A percentile compares a stretch with the other conserved stretches of the same genome.
Conservation (phyloP, 371 early-diverging fungal species). For the Syncephalastrum monosporum region DNA sequence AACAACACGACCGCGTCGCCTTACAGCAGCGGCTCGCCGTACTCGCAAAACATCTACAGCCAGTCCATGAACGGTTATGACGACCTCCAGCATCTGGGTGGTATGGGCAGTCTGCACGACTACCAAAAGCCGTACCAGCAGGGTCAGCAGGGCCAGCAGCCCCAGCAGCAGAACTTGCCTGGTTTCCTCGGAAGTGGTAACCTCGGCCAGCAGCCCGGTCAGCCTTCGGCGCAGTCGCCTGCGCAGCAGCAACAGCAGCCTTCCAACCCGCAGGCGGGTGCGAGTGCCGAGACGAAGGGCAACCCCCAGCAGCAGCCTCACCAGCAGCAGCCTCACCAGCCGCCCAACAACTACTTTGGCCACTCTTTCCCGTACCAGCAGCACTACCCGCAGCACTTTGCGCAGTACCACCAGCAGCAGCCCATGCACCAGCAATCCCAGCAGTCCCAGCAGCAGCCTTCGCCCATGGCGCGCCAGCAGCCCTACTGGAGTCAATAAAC, state of each 20-base stretch:
- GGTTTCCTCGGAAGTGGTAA: conserved; percentile 15
- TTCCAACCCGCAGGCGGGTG: conserved; percentile 8
- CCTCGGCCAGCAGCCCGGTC: conserved; percentile 5
- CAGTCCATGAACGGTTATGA: conserved; percentile 40
- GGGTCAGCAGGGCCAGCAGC: conserved; percentile 7
- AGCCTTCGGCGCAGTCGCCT: conserved; percentile 6
- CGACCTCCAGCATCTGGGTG: conserved; percentile 37
- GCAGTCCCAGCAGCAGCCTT: conserved; percentile 14
- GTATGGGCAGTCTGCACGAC: conserved; percentile 36
- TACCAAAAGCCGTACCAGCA: conserved; percentile 40
- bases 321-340: conserved; percentile 10
- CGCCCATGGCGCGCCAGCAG: conserved; percentile 22
- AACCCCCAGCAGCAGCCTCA: conserved; percentile 10
- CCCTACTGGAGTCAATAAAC: conserved; percentile 29
- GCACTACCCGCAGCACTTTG: conserved; percentile 12
- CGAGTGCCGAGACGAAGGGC: neutral
- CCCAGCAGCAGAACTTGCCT: conserved; percentile 20
- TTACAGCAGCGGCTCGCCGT: conserved; percentile 29
- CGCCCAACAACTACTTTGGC: conserved; percentile 16
- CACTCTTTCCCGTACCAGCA: conserved; percentile 15
- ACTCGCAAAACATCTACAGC: conserved; percentile 50
- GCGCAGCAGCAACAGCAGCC: conserved; percentile 12
- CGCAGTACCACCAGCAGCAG: conserved; percentile 14
- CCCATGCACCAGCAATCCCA: conserved; percentile 9
- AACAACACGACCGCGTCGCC: conserved; percentile 27